These are phyloP conservation scores for Penicillium cosmopolitanum DNA, from an alignment of 495 filamentous ascomycete genomes.

Conservation along the genomic window DNA sequence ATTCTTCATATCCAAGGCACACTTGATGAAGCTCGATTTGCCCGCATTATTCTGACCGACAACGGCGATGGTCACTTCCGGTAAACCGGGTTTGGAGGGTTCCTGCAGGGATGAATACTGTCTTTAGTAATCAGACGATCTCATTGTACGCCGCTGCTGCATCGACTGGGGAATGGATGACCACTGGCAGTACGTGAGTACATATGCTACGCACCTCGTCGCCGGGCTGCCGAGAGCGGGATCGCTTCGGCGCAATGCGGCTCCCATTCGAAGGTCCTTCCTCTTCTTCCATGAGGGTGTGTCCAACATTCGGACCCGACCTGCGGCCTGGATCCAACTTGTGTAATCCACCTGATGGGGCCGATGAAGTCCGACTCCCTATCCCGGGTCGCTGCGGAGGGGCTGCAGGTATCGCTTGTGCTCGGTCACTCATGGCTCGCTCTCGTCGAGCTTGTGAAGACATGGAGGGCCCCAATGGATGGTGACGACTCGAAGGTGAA, in stretches of 20 bases:
- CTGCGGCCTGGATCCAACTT: conserved; percentile 31
- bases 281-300: conserved; percentile 40
- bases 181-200: neutral
- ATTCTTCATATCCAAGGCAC: conserved; percentile 69
- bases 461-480: conserved; percentile 17
- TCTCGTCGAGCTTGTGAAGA: conserved; percentile 25
- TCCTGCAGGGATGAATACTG: conserved; percentile 22
- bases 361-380: conserved; percentile 39
- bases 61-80: conserved; percentile 80
- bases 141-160: neutral
- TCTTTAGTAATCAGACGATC: conserved; percentile 24
- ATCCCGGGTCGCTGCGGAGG: conserved; percentile 36
- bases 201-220: conserved; percentile 33
- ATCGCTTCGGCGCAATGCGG: conserved; percentile 14
- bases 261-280: conserved; percentile 26
- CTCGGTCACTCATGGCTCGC: conserved; percentile 39
- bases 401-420: conserved; percentile 27
- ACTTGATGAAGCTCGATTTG: conserved; percentile 88
- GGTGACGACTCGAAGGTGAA: neutral
- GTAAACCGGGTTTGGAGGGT: conserved; percentile 31
- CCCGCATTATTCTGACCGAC: conserved; percentile 80
- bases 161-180: neutral
- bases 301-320: conserved; percentile 25
- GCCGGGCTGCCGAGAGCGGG: conserved; percentile 18
- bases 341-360: conserved; percentile 35